These are phyloP conservation scores for Fraxinus platypoda DNA, from an alignment of 305 asterid genomes.

Conservation along the genomic window DNA sequence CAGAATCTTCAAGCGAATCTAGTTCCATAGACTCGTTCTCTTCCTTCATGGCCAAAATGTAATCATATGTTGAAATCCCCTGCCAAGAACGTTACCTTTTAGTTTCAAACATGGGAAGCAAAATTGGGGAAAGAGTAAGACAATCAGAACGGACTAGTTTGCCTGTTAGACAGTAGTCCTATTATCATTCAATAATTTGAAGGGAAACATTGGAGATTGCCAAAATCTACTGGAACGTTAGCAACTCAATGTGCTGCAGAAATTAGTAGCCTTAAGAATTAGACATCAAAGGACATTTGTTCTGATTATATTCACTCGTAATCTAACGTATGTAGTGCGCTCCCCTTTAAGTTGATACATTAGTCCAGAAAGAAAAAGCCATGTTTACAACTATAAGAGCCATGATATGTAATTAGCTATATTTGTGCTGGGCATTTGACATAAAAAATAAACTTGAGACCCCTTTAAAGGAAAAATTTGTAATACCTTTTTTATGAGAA, in stretches of 20 bases:
- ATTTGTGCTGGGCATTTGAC: background rate
- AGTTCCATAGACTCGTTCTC: constrained; percentile 60
- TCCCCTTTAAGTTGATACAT: background rate
- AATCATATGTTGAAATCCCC: constrained; percentile 97
- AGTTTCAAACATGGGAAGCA: constrained; percentile 21
- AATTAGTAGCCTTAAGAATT: background rate
- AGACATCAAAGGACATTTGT: background rate
- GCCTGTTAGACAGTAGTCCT: background rate
- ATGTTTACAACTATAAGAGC: background rate
- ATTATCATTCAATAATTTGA: background rate
- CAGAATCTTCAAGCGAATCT: constrained; percentile 72
- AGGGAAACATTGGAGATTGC: background rate
- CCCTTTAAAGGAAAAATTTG: background rate
- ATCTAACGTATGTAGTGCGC: background rate
- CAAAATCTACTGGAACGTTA: background rate
- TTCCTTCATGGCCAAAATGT: constrained; percentile 90
- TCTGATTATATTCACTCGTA: background rate
- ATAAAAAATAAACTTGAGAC: background rate
- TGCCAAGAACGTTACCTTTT: constrained; percentile 28
- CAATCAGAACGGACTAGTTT: background rate
- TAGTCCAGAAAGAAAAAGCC: background rate
- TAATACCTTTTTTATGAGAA: constrained; percentile 86
- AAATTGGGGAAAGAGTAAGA: background rate
- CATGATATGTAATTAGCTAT: background rate
- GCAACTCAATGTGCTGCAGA: background rate